Base-by-base conservation (phyloP, 176 grass and related monocot genomes). In the Cenchrus americanus region DNA sequence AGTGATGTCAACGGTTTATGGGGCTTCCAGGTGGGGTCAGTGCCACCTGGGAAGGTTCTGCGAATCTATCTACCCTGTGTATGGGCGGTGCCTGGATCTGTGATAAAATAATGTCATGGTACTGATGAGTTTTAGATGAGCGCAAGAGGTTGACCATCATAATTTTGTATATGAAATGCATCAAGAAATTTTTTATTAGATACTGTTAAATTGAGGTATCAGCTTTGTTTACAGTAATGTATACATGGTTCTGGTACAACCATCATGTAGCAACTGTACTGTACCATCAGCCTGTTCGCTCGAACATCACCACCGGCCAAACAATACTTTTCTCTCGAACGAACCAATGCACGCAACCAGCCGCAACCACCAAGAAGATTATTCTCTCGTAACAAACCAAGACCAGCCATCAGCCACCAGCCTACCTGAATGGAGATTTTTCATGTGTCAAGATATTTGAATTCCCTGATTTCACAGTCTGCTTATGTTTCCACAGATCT, bases 61-160 rank as follows among this genome's bases (percentile, higher is more conserved):
- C 22, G 32, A 44, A 73, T 66, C 1, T 57, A 32, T 18, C 44
- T 4, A 17, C 5, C 26, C 0, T 46, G 7, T 42, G 72, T 19
- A 48, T 87, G 77, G 82, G 18, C 70, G 70, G 87, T 81, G 70
- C 22, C 47, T 8, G 43, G 62, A 85, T 88, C 80, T 47, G 40
- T 5, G 64, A 12, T 2, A 47, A 58, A 58, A 58, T 58, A 58
- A n/a, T 58, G n/a, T 58, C 54, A 2, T 58, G 18, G 18, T 58
- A 58, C n/a, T 58, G 18, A 58, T 58, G 19, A 58, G 54, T n/a
- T 58, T 58, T 58, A 18, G 54, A n/a, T 58, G 19, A 58, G 7
- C 7, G 21, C 54, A 19, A 58, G 19, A n/a, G 19, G n/a, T 21
- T 58, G 54, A 19, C 54, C 19, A 52, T 12, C 2, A 58, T 19